Evolutionary conservation across 2,329 filamentous ascomycete genomes (phyloP).

Genomic region (Colletotrichum tamarilloi): DNA sequence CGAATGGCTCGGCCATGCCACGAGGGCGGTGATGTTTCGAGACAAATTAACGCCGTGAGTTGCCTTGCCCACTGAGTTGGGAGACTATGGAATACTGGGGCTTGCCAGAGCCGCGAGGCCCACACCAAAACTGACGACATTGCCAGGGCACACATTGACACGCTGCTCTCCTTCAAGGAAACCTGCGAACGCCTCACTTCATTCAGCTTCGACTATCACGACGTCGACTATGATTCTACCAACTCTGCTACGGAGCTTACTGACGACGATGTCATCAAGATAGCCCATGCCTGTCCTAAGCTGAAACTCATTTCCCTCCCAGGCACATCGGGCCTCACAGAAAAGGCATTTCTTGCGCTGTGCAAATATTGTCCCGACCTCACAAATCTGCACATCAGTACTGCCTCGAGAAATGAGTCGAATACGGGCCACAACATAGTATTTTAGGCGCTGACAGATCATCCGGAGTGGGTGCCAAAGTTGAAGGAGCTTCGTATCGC

Average conservation of each 20-base stretch:
- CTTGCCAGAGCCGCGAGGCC: neutral
- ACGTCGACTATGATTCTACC: neutral
- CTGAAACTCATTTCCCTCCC: neutral
- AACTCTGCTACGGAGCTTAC: neutral
- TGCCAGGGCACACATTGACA: neutral
- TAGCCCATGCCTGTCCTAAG: neutral
- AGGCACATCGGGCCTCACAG: neutral
- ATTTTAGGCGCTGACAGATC: neutral
- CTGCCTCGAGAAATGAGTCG: neutral
- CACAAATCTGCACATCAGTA: neutral
- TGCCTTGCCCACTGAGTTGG: neutral
- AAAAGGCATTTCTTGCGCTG: neutral
- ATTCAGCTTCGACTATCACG: neutral
- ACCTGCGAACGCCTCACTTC: neutral
- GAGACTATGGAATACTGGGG: neutral
- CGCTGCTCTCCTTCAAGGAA: neutral
- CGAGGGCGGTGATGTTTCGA: neutral
- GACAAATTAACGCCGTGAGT: neutral
- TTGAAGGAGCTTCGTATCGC: neutral
- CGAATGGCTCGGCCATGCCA: neutral
- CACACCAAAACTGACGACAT: neutral
- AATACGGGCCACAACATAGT: neutral
- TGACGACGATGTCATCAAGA: no score
- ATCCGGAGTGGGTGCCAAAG: neutral
- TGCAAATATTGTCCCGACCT: neutral